Base-by-base conservation (phyloP, 225 moss, liverwort and hornwort genomes). In the Marchantia paleacea region DNA sequence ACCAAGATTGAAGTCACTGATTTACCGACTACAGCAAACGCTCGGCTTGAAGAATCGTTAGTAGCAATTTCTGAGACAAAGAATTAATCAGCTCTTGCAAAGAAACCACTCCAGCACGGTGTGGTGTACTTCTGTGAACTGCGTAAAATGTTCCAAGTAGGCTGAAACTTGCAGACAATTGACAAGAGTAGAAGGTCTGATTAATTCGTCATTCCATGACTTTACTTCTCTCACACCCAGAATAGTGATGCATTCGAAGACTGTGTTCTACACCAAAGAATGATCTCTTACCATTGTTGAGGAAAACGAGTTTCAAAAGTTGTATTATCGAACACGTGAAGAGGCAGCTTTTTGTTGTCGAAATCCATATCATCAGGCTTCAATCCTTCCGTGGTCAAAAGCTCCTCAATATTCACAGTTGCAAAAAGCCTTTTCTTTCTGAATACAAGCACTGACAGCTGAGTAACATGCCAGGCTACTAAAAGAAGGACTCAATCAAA, bases 251-350 rank as follows among this genome's bases (percentile, higher is more conserved):
- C 58, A 58, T 15, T 3, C 58, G 20, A 58, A 58, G 39, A 39
- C 12, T 58, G 16, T 65, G 10, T 65, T 24, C 19, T 65, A 24
- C 7, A 25, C 22, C 25, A 24, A 24, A 26, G 58, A 69, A 86
- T 4, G 79, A 68, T 8, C 66, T 80, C 58, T 75, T 81, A 94
- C 96, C 96, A 94, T 76, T 92, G 85, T 83, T 86, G 86, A 60
- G 91, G 89, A 64, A 75, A 75, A 3, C 87, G 84, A 51, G 90
- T 95, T 85, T 95, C 90, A 79, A 81, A 95, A 47, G 85, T 79
- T 52, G 81, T 85, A 79, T 93, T 81, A 57, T 92, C 91, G 81
- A 90, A 95, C 49, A 90, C 12, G 76, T 89, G 72, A 61, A 96
- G 79, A 7, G 90, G 86, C 29, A 93, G 71, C 26, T 90, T 84